Base-by-base conservation (phyloP, 2,329 filamentous ascomycete species). In the Phialemoniopsis sp. region DNA sequence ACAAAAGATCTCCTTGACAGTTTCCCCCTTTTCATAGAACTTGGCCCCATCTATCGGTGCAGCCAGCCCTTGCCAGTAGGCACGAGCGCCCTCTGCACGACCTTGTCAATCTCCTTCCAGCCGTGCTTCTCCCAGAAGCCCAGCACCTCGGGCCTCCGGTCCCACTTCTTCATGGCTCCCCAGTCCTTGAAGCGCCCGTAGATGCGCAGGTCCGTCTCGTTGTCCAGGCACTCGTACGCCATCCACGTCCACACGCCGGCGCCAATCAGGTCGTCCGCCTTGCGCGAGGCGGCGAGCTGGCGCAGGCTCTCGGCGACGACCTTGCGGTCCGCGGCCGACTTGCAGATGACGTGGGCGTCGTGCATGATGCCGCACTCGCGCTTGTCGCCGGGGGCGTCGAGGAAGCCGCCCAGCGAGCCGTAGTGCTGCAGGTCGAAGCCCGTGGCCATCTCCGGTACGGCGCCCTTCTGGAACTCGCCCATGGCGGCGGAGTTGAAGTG, bases 351-450 rank as follows among this genome's bases (percentile, higher is more conserved):
- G 26, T 51, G 45, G 15, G 49, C 46, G 40, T 60, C 58, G 30
- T 55, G 52, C 43, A 62, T 59, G 30, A 62, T 46, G 12, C 40
- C 52, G 39, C 51, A 55, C 35, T 51, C 47, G 16, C 34, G 29
- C 36, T 32, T 33, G 32, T 47, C 39, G 18, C 46, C 46, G 7
- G 45, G 38, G 15, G 45, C 42, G 40, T 62, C 58, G 26, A 61
- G 48, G 33, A 58, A 59, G 14, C 60, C 59, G 32, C 46, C 45
- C 9, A 53, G 35, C 37, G 39, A 41, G 16, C 40, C 32, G 42
- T 61, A 63, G 48, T 62, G 56, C 15, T 48, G 50, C 16, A 63
- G 47, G 42, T 63, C 59, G 14, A 62, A 54, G 32, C 54, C 51
- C 8, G 57, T 58, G 9, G 57, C 52, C 49, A 59, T 56, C 19